These are phyloP conservation scores for Forsythia viridissima DNA, from an alignment of 257 asterid genomes.

Conservation along the genomic window DNA sequence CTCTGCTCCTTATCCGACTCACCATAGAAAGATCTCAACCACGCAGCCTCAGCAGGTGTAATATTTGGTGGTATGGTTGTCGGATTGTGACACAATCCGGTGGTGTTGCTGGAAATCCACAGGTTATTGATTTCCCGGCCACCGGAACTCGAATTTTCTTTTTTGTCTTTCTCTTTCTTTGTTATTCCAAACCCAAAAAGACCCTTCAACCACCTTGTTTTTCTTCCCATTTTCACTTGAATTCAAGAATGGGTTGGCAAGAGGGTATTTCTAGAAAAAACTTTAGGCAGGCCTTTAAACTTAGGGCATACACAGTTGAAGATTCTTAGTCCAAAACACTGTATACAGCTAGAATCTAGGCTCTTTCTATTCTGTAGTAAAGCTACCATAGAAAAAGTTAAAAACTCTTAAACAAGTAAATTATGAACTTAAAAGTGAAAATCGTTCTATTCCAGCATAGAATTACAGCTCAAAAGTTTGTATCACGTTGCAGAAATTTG, in stretches of 20 bases:
- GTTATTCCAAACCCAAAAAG: constrained; percentile 59
- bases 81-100: constrained; percentile 48
- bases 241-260: constrained; percentile 7
- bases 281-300: not conserved
- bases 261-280: not conserved
- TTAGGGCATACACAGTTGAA: not conserved
- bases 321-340: not conserved
- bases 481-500: constrained; percentile 11
- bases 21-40: constrained; percentile 61
- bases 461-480: constrained; percentile 22
- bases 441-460: constrained; percentile 12
- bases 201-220: constrained; percentile 58
- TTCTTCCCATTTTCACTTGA: constrained; percentile 52
- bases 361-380: constrained; percentile 7
- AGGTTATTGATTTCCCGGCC: constrained; percentile 18
- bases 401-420: not conserved
- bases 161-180: constrained; percentile 27
- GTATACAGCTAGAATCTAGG: constrained; percentile 11
- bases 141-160: constrained; percentile 23
- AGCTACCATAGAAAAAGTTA: not conserved
- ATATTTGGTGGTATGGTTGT: constrained; percentile 69
- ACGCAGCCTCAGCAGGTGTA: constrained; percentile 78
- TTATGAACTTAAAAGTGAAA: constrained; percentile 26
- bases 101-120: constrained; percentile 16
- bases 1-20: constrained; percentile 55